These are phyloP conservation scores for Tulasnella sp. DNA, from an alignment of 768 basidiomycete species.

Conservation along the genomic window DNA sequence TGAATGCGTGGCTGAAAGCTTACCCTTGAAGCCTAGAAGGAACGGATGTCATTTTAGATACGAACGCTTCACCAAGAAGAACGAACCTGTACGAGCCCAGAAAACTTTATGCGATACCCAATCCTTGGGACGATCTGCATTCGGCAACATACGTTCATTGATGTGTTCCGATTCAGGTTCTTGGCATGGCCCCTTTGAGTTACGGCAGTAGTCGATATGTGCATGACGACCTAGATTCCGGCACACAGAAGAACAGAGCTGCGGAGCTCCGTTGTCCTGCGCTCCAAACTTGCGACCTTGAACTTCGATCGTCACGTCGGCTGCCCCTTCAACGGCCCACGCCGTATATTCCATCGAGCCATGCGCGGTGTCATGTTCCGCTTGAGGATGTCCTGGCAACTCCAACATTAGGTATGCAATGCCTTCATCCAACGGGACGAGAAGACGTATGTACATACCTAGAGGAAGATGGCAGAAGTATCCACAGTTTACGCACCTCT, in stretches of 20 bases:
- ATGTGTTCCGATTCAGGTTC: slow-evolving; percentile 39
- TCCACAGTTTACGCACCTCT: slow-evolving; percentile 41
- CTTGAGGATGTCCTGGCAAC: slow-evolving; percentile 40
- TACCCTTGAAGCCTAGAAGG: slow-evolving; percentile 42
- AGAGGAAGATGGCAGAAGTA: slow-evolving; percentile 48
- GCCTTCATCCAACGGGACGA: background rate
- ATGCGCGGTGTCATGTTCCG: slow-evolving; percentile 50
- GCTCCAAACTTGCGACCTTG: slow-evolving; percentile 37
- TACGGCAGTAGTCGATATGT: slow-evolving; percentile 46
- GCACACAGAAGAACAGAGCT: slow-evolving; percentile 11
- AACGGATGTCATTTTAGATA: background rate
- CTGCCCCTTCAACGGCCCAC: slow-evolving; percentile 45
- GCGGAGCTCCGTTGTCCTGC: slow-evolving; percentile 15
- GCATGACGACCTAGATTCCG: slow-evolving; percentile 30
- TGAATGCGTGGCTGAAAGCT: background rate
- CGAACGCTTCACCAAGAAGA: no score
- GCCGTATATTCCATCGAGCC: slow-evolving; percentile 48
- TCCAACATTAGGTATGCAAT: background rate
- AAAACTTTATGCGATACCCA: slow-evolving; percentile 40
- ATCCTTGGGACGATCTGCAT: slow-evolving; percentile 40
- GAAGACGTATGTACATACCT: slow-evolving; percentile 27
- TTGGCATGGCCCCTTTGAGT: slow-evolving; percentile 30
- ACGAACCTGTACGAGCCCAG: slow-evolving; percentile 47
- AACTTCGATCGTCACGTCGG: slow-evolving; percentile 39
- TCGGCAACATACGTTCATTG: slow-evolving; percentile 32